Conservation (phyloP, 768 basidiomycete species). For the Tricholoma flavovirens region DNA sequence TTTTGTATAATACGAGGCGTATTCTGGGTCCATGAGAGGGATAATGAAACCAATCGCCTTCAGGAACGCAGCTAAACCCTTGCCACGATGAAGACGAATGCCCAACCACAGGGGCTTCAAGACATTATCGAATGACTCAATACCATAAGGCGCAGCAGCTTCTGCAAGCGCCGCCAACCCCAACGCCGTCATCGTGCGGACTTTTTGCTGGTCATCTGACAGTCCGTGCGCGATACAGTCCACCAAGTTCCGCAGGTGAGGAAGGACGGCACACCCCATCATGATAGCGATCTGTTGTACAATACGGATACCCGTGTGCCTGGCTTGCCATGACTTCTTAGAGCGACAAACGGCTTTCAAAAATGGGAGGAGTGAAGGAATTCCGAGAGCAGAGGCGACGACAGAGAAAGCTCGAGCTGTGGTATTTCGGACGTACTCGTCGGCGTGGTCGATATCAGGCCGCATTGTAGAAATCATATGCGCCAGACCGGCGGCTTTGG, state of each 20-base stretch:
- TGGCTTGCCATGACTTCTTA: constrained; percentile 99
- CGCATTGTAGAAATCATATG: constrained; percentile 99
- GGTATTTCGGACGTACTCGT: constrained; percentile 98
- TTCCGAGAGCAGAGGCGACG: constrained; percentile 96
- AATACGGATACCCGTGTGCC: constrained; percentile 98
- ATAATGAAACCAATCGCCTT: constrained; percentile 99
- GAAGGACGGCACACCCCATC: constrained; percentile 99
- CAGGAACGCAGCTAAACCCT: constrained; percentile 90
- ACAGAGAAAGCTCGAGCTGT: constrained; percentile 99
- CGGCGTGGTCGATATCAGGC: constrained; percentile 98
- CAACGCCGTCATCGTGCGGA: constrained; percentile 92
- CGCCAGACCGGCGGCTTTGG: constrained; percentile 97
- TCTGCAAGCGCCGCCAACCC: constrained; percentile 92
- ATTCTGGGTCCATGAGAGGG: constrained; percentile 99
- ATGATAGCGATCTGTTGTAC: constrained; percentile 99
- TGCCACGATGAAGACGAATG: constrained; percentile 92
- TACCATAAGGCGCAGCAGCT: constrained; percentile 97
- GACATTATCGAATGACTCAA: constrained; percentile 98
- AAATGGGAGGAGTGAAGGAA: constrained; percentile 96
- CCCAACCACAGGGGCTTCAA: constrained; percentile 92
- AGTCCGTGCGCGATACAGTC: constrained; percentile 93
- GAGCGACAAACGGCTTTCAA: constrained; percentile 97
- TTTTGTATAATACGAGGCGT: constrained; percentile 98
- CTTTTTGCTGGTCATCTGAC: constrained; percentile 94
- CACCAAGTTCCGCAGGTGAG: constrained; percentile 93